phyloP scores from a whole-genome alignment of 2,329 filamentous ascomycete species.

The Myriosclerotinia scirpicola region DNA sequence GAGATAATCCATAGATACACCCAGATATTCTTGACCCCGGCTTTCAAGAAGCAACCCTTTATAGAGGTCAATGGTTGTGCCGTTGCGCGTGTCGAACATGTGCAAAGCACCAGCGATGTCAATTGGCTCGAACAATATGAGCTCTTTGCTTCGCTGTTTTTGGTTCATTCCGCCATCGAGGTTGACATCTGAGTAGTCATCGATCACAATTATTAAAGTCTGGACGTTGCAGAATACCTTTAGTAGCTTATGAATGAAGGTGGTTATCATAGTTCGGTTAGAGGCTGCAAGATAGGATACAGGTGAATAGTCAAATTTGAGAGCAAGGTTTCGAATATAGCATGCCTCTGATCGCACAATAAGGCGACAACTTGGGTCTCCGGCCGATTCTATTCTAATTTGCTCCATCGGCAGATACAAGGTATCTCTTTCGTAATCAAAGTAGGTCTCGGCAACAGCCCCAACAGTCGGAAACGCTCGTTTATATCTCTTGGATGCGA shows the following conservation, averaged over 20 bases:
- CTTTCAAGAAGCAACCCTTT: not conserved
- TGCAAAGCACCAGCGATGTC: not conserved
- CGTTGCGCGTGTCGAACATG: not conserved
- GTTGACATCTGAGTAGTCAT: not conserved
- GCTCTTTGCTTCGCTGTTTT: not conserved
- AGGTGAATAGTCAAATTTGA: not conserved
- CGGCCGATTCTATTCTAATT: not conserved
- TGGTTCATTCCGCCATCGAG: too few relatives aligned
- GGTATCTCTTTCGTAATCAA: not conserved
- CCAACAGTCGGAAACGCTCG: slow-evolving; percentile 2
- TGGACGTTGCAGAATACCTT: not conserved
- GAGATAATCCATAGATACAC: not conserved
- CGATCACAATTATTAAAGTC: not conserved
- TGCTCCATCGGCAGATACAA: not conserved
- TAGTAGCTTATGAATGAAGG: not conserved
- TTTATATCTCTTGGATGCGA: not conserved
- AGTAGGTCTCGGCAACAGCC: slow-evolving; percentile 3
- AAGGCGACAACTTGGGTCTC: not conserved
- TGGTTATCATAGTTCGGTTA: not conserved
- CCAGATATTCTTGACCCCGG: not conserved
- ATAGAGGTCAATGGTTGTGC: not conserved
- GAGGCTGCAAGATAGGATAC: too few relatives aligned
- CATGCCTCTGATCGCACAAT: not conserved
- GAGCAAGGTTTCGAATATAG: not conserved
- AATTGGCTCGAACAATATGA: not conserved